A percentile compares a stretch with the other conserved stretches of the same genome.
phyloP scores from a whole-genome alignment of 2,329 filamentous ascomycete genomes.

The Esteya vermicola region DNA sequence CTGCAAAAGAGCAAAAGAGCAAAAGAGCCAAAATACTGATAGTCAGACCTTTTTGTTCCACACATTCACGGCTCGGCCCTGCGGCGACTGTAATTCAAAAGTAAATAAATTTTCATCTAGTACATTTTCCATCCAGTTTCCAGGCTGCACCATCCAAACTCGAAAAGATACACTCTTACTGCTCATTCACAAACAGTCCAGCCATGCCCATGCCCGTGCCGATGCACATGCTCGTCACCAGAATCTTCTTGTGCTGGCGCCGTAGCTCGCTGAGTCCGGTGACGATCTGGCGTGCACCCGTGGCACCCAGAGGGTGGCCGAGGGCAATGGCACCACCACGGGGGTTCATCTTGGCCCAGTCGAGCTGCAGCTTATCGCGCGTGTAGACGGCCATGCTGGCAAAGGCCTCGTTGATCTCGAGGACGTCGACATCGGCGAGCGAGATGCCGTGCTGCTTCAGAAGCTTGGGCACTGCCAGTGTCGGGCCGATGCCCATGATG shows the following conservation, averaged over 20 bases:
- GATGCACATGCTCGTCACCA: conserved; percentile 84
- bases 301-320: conserved; percentile 57
- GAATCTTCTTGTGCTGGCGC: conserved; percentile 74
- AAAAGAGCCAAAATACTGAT: no score
- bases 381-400: conserved; percentile 97
- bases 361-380: conserved; percentile 54
- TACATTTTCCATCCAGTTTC: not conserved
- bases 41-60: no score
- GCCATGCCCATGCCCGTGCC: conserved; percentile 58
- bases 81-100: no score
- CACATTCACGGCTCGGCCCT: no score
- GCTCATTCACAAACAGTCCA: conserved; percentile 32
- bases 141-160: no score
- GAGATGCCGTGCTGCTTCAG: conserved; percentile 64
- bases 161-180: conserved; percentile 3
- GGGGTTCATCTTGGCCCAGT: conserved; percentile 66
- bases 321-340: conserved; percentile 72
- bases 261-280: conserved; percentile 78
- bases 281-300: conserved; percentile 69
- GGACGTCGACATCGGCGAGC: conserved; percentile 71
- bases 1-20: no score
- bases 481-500: conserved; percentile 91
- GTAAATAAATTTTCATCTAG: no score
- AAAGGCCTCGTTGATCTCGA: conserved; percentile 96
- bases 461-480: conserved; percentile 66